Base-by-base conservation (phyloP, 2,329 filamentous ascomycete species). In the Exserohilum turcica region DNA sequence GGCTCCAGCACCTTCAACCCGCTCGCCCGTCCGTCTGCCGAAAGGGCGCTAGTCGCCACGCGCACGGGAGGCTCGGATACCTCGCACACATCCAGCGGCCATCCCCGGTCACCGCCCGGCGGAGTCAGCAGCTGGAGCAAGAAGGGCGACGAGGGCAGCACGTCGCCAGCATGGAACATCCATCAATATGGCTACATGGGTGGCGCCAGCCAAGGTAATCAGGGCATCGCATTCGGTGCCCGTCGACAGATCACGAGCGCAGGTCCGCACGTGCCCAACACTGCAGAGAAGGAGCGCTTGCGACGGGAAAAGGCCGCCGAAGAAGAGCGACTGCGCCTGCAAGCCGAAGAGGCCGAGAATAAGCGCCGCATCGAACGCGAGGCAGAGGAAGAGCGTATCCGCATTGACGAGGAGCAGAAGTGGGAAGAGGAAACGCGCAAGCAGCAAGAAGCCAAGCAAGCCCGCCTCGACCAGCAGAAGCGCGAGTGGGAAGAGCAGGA, bases 181-280 rank as follows among this genome's bases (percentile, higher is more conserved):
- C 89, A 92, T 52, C 94, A 99, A 72, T 99, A 99, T 71, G 74
- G 94, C 6, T 99, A 97, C 76, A 94, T 97, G 89, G 94, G 94
- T 52, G 94, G 94, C 43, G 94, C 94, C 21, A 97, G 91, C 68
- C 94, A 99, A 74, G 93, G 91, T 3, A 97, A 96, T 66, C 86
- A 97, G 57, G 94, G 94, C 15, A 91, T 99, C 64, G 86, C 90
- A 9, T 97, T 97, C 75, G 94, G 94, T 50, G 91, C 88, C 15
- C 85, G 92, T 65, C 86, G 94, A 55, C 94, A 99, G 77, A 97
- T 99, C 71, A 97, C 92, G 7, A 91, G 83, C 65, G 85, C 91
- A 12, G 82, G 85, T 28, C 94, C 94, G 5, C 75, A 84, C 39
- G 91, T 97, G 8, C 92, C 92, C 1, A 93, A 81, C 69, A 65